phyloP scores from a whole-genome alignment of 2,329 filamentous ascomycete species.

The Penicillium brasilianum region DNA sequence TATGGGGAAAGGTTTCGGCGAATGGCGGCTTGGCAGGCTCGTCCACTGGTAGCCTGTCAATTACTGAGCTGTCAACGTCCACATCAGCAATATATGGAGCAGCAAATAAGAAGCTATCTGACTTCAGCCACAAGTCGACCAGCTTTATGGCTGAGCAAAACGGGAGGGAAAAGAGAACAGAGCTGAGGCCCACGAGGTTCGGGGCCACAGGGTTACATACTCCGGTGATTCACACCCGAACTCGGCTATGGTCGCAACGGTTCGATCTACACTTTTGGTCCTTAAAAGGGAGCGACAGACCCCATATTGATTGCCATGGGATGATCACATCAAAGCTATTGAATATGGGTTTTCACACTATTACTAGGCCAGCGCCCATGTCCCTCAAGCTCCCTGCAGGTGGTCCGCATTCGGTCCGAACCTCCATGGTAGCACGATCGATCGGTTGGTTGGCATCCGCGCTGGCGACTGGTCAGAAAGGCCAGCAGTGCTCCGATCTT shows the following conservation, averaged over 20 bases:
- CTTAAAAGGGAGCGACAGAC: not conserved
- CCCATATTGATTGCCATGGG: not conserved
- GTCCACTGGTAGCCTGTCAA: conserved; percentile 22
- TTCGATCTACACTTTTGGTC: not conserved
- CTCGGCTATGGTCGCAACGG: conserved; percentile 7
- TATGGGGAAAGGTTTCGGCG: conserved; percentile 40
- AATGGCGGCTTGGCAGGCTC: conserved; percentile 38
- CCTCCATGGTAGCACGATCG: conserved; percentile 10
- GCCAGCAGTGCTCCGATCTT: not conserved
- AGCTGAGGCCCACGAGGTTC: conserved; percentile 13
- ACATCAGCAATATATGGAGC: not conserved
- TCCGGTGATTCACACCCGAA: conserved; percentile 11
- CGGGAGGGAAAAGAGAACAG: conserved; percentile 6
- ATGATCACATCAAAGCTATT: not conserved
- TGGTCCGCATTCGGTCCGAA: conserved; percentile 15
- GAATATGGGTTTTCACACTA: not conserved
- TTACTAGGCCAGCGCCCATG: not conserved
- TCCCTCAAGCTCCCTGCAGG: conserved; percentile 1
- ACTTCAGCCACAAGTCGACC: conserved; percentile 1
- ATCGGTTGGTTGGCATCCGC: conserved; percentile 7
- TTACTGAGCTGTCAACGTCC: conserved; percentile 19
- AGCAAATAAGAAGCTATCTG: not conserved
- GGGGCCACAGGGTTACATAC: conserved; percentile 19
- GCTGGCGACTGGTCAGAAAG: conserved; percentile 5
- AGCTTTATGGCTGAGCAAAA: not conserved